Evolutionary conservation across 805 yeast species (phyloP), one percentile per base, ranked within the genome.

Genomic region (Suhomyces xylopsoci): DNA sequence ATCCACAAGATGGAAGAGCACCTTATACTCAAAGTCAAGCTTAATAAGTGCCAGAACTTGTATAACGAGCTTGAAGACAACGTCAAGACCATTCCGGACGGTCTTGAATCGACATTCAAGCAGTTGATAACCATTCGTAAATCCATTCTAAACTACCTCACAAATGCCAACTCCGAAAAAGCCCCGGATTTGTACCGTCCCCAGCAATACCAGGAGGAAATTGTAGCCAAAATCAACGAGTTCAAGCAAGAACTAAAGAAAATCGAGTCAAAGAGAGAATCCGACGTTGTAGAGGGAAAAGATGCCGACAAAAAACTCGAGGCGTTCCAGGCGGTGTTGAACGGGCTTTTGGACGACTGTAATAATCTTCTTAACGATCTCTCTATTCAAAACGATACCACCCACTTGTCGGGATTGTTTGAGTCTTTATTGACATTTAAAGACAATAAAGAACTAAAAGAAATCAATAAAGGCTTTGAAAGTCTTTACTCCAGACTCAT

Each of bases 271-370:
- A 52, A 73, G 51, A 74, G 90, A 55, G 86, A 83, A 61, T 68
- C 42, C 12, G 77, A 73, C 50, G 92, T 88, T 19, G 75, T 30
- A 7, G 54, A 51, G 7, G 65, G 63, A 12, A 26, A 26, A 26
- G 28, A 8, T 3, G 57, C 69, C 6, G 59, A 58, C 25, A 58
- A 58, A 9, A 65, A 62, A 45, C 52, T 62, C 20, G 61, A 58
- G 10, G 58, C 67, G 3, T 58, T 68, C 12, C 79, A 76, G 54
- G 76, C 76, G 38, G 84, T 86, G 1, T 68, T 87, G 48, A 86
- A 87, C 63, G 93, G 92, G 7, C 72, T 91, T 44, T 73, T 90
- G 25, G 97, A 90, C 67, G 96, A 90, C 64, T 89, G 97, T 66
- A 84, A 85, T 64, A 85, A 84, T 58, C 76, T 90, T 53, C 71